Evolutionary conservation across 1,284 basidiomycete genomes (phyloP).

Genomic region (Ganoderma meredithae): DNA sequence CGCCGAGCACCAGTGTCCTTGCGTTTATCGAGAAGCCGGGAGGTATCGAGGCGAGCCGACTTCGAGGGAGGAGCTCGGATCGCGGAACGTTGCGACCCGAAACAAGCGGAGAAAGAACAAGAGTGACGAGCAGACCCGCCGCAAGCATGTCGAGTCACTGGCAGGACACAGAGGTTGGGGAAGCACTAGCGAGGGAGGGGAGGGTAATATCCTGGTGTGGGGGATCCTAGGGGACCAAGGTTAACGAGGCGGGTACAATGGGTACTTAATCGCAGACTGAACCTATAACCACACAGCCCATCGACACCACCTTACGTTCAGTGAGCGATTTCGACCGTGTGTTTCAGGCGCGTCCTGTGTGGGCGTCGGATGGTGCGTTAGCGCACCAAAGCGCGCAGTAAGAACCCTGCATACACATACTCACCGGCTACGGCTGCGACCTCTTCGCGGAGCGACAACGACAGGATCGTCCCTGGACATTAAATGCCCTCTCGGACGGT

Average conservation of each 20-base stretch:
- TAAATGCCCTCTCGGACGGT: neutral
- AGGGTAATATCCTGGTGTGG: neutral
- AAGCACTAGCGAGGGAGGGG: neutral
- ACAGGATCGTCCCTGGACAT: neutral
- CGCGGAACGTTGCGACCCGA: neutral
- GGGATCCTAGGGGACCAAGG: neutral
- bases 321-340: neutral
- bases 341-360: neutral
- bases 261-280: neutral
- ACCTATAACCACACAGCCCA: neutral
- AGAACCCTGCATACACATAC: neutral
- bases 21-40: neutral
- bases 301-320: neutral
- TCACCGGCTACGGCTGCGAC: neutral
- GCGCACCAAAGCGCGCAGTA: neutral
- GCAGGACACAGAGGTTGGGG: neutral
- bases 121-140: neutral
- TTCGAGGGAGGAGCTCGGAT: neutral
- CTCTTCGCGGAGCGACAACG: neutral
- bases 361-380: neutral
- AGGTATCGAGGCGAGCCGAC: conserved; percentile 3
- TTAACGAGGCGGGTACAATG: neutral
- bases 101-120: neutral
- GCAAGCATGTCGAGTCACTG: conserved; percentile 5
- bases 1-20: neutral